phyloP scores from a whole-genome alignment of 2,329 filamentous ascomycete genomes.

The Aspergillus sp. region DNA sequence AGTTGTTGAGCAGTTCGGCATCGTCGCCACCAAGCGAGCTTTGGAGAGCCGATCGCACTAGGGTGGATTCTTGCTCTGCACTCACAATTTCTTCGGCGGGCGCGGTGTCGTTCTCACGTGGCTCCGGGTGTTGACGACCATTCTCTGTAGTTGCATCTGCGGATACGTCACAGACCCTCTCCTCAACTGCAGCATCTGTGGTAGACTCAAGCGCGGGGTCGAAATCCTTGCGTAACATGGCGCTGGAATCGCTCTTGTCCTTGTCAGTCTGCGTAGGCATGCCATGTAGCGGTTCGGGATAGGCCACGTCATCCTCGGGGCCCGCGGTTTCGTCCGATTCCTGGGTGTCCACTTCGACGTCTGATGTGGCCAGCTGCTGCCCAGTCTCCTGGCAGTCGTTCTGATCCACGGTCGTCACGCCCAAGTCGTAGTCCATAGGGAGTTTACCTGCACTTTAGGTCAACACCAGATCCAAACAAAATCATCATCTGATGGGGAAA shows the following conservation, averaged over 20 bases:
- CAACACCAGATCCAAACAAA: too few species aligned
- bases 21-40: slow-evolving; percentile 34
- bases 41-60: slow-evolving; percentile 30
- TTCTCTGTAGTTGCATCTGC: slow-evolving; percentile 4
- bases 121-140: slow-evolving; percentile 7
- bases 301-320: slow-evolving; percentile 8
- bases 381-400: background rate
- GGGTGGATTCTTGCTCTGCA: slow-evolving; percentile 22
- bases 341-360: slow-evolving; percentile 5
- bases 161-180: background rate
- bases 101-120: background rate
- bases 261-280: slow-evolving; percentile 1
- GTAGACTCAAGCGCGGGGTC: background rate
- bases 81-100: background rate
- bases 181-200: background rate
- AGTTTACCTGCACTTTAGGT: slow-evolving; percentile 12
- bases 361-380: slow-evolving; percentile 14
- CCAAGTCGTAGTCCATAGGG: slow-evolving; percentile 2
- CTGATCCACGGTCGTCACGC: background rate
- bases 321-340: slow-evolving; percentile 11
- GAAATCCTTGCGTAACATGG: slow-evolving; percentile 7
- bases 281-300: slow-evolving; percentile 17
- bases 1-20: slow-evolving; percentile 32
- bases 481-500: background rate
- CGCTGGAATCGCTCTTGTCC: slow-evolving; percentile 5